Evolutionary conservation across 805 yeast species (phyloP).

Genomic region (Starmerella roubikii): DNA sequence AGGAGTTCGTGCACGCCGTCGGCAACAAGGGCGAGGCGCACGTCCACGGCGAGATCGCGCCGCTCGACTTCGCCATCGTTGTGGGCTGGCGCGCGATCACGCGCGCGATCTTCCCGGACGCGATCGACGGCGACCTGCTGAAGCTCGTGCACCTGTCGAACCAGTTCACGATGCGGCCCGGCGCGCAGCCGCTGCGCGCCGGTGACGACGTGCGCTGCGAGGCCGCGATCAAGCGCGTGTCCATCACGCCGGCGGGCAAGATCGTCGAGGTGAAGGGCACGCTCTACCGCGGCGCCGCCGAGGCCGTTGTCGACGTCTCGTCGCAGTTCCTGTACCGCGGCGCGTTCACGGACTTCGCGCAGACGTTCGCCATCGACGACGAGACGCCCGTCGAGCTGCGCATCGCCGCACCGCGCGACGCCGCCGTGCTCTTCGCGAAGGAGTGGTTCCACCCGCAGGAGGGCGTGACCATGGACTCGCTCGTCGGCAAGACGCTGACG

Average conservation of each 20-base stretch:
- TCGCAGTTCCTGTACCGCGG: conserved; percentile 97
- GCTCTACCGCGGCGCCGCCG: conserved; percentile 36
- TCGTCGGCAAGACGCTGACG: conserved; percentile 66
- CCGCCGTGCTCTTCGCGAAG: conserved; percentile 84
- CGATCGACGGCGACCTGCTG: conserved; percentile 91
- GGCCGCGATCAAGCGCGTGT: conserved; percentile 77
- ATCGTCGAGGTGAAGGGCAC: conserved; percentile 91
- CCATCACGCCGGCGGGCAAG: conserved; percentile 87
- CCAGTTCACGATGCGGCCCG: conserved; percentile 85
- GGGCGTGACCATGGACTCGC: conserved; percentile 40
- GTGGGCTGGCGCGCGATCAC: conserved; percentile 97
- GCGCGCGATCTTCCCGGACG: conserved; percentile 93
- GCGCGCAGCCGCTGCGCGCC: conserved; percentile 75
- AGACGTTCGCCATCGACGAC: conserved; percentile 76
- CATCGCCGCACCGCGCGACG: conserved; percentile 66
- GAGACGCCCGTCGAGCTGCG: conserved; percentile 79
- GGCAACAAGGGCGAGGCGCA: conserved; percentile 96
- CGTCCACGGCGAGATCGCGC: conserved; percentile 70
- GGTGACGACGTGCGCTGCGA: conserved; percentile 74
- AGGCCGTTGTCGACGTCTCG: conserved; percentile 82
- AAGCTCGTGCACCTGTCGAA: conserved; percentile 89
- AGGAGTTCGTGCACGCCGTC: conserved; percentile 91
- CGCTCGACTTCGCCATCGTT: conserved; percentile 98
- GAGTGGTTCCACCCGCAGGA: conserved; percentile 89
- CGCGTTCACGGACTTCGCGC: conserved; percentile 68